A percentile compares a stretch with the other conserved stretches of the same genome.
These are phyloP conservation scores for Bipolaris cookei DNA, from an alignment of 2,329 filamentous ascomycete species.

Conservation along the genomic window DNA sequence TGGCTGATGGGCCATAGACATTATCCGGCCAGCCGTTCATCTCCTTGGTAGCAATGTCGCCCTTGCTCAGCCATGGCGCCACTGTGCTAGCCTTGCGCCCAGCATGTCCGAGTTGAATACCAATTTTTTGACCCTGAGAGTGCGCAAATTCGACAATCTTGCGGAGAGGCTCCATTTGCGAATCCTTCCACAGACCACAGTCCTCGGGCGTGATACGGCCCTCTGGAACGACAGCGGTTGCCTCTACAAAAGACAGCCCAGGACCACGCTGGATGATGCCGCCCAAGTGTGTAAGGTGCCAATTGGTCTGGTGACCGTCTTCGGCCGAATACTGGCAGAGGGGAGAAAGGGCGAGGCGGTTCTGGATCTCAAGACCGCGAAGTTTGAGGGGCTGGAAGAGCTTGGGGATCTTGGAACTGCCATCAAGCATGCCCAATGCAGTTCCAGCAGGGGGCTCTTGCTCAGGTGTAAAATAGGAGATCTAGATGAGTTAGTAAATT, in stretches of 20 bases:
- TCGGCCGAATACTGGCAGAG: constrained; percentile 69
- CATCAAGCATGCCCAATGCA: constrained; percentile 55
- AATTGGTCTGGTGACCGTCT: constrained; percentile 77
- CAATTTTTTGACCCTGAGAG: constrained; percentile 76
- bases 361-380: constrained; percentile 68
- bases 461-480: constrained; percentile 57
- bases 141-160: constrained; percentile 80
- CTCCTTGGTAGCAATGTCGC: constrained; percentile 62
- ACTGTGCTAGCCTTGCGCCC: constrained; percentile 68
- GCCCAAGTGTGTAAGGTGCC: constrained; percentile 82
- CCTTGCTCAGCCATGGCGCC: constrained; percentile 67
- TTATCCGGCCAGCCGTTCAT: constrained; percentile 62
- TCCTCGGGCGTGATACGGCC: constrained; percentile 86
- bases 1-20: constrained; percentile 63
- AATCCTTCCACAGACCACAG: constrained; percentile 81
- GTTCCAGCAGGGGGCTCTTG: constrained; percentile 57
- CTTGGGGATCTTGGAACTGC: constrained; percentile 61
- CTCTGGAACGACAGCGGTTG: constrained; percentile 74
- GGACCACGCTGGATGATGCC: constrained; percentile 79
- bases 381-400: constrained; percentile 65
- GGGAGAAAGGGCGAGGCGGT: constrained; percentile 63
- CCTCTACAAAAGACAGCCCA: constrained; percentile 76
- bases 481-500: constrained; percentile 29
- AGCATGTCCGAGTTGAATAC: constrained; percentile 82
- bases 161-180: constrained; percentile 74